These are phyloP conservation scores for Protea cynaroides DNA, from an alignment of 164 flowering plant genomes.

Conservation along the genomic window DNA sequence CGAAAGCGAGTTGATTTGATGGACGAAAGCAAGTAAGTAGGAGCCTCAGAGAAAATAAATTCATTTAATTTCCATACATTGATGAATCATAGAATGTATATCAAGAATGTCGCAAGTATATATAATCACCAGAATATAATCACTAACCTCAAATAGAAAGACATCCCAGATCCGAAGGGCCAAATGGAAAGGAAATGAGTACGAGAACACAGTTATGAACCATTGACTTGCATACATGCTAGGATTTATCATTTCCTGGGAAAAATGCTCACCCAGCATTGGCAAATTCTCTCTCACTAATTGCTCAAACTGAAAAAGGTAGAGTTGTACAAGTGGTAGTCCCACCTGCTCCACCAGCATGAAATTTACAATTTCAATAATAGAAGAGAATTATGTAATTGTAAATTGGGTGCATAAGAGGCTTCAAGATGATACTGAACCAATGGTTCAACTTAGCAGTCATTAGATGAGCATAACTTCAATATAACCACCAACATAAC, in stretches of 20 bases:
- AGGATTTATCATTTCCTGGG: constrained; percentile 81
- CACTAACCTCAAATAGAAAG: constrained; percentile 81
- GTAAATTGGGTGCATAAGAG: not conserved
- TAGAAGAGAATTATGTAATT: not conserved
- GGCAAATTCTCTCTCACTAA: constrained; percentile 83
- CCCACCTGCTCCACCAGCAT: constrained; percentile 57
- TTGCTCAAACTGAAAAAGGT: constrained; percentile 82
- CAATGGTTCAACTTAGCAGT: not conserved
- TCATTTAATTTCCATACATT: not conserved
- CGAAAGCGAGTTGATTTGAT: not conserved
- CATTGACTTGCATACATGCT: constrained; percentile 99
- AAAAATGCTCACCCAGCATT: constrained; percentile 85
- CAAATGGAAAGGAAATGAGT: constrained; percentile 94
- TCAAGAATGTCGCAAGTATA: not conserved
- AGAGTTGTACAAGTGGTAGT: constrained; percentile 93
- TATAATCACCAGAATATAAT: not conserved
- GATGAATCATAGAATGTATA: not conserved
- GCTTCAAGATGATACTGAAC: not conserved
- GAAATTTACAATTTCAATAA: constrained; percentile 5
- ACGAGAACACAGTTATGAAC: constrained; percentile 99
- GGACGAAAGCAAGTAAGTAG: no score
- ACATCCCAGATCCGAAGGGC: constrained; percentile 99
- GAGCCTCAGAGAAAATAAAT: not conserved
- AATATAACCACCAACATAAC: not conserved
- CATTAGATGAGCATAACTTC: not conserved